Percentiles rank a stretch among this genome's conserved stretches.
Evolutionary conservation across 495 filamentous ascomycete genomes (phyloP).

Genomic region (Margaritispora aquatica): DNA sequence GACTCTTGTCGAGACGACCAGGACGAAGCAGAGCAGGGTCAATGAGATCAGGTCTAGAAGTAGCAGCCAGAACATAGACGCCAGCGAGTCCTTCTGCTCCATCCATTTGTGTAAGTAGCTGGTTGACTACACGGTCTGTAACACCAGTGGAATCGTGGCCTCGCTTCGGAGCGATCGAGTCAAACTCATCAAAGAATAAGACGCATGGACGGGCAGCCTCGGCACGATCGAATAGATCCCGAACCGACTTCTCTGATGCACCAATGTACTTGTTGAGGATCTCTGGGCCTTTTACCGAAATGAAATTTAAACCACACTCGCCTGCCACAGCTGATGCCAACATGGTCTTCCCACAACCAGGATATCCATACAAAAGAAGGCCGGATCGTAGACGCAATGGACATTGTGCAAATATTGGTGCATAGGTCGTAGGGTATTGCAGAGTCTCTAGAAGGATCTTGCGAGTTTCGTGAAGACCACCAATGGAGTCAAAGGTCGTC

Average conservation of each 20-base stretch:
- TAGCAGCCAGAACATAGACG: slow-evolving; percentile 94
- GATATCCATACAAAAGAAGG: slow-evolving; percentile 87
- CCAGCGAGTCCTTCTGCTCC: slow-evolving; percentile 91
- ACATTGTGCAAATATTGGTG: slow-evolving; percentile 93
- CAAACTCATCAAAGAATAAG: slow-evolving; percentile 97
- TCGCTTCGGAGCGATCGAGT: slow-evolving; percentile 93
- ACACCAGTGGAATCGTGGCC: slow-evolving; percentile 96
- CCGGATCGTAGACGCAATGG: slow-evolving; percentile 89
- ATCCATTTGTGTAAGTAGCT: slow-evolving; percentile 97
- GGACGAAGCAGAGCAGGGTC: slow-evolving; percentile 88
- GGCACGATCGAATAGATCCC: slow-evolving; percentile 90
- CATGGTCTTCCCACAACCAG: slow-evolving; percentile 93
- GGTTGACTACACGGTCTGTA: slow-evolving; percentile 97
- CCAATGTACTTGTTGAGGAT: slow-evolving; percentile 99
- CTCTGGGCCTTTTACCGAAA: slow-evolving; percentile 95
- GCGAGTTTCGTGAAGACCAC: slow-evolving; percentile 78
- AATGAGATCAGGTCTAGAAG: slow-evolving; percentile 84
- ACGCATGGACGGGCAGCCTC: slow-evolving; percentile 85
- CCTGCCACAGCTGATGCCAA: slow-evolving; percentile 90
- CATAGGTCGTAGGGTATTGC: slow-evolving; percentile 96
- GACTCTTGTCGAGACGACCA: slow-evolving; percentile 82
- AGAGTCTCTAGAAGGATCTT: slow-evolving; percentile 86
- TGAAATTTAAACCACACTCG: slow-evolving; percentile 96
- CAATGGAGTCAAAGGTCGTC: slow-evolving; percentile 84
- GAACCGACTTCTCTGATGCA: slow-evolving; percentile 87